Evolutionary conservation across 1,284 basidiomycete species (phyloP).

Genomic region (Cerrena zonata): DNA sequence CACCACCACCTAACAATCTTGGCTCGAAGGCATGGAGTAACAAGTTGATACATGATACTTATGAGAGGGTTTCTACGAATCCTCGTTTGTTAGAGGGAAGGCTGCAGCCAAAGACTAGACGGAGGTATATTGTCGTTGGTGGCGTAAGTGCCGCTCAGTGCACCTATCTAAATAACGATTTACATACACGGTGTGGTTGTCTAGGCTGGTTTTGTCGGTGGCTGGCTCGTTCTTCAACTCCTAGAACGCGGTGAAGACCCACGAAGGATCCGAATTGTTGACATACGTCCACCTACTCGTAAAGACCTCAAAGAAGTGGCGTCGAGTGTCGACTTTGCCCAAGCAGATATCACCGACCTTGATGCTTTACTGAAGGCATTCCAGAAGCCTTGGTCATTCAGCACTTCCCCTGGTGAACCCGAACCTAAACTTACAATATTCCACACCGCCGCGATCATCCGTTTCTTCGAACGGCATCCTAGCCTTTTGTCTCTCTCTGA

Average conservation of each 20-base stretch:
- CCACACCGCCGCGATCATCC: slow-evolving; percentile 69
- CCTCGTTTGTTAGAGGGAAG: slow-evolving; percentile 30
- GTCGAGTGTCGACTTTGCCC: slow-evolving; percentile 48
- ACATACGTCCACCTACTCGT: slow-evolving; percentile 53
- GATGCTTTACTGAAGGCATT: slow-evolving; percentile 54
- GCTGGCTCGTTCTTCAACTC: slow-evolving; percentile 67
- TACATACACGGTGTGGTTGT: neutral
- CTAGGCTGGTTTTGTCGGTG: slow-evolving; percentile 67
- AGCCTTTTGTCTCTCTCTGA: slow-evolving; percentile 48
- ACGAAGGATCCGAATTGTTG: slow-evolving; percentile 57
- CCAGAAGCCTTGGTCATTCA: slow-evolving; percentile 51
- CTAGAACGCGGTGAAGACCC: slow-evolving; percentile 66
- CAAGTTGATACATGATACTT: slow-evolving; percentile 33
- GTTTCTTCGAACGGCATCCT: slow-evolving; percentile 61
- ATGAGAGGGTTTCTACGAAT: slow-evolving; percentile 16
- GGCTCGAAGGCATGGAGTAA: slow-evolving; percentile 39
- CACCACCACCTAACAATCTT: slow-evolving; percentile 39
- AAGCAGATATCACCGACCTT: slow-evolving; percentile 52
- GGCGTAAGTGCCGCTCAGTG: slow-evolving; percentile 34
- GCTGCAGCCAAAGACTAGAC: slow-evolving; percentile 48
- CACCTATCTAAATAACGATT: neutral
- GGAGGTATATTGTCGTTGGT: slow-evolving; percentile 52
- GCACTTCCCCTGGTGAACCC: slow-evolving; percentile 13
- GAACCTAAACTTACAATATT: slow-evolving; percentile 54
- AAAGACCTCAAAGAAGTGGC: slow-evolving; percentile 45